These are phyloP conservation scores for Thielaviopsis populi DNA, from an alignment of 2,329 filamentous ascomycete species.

Conservation along the genomic window DNA sequence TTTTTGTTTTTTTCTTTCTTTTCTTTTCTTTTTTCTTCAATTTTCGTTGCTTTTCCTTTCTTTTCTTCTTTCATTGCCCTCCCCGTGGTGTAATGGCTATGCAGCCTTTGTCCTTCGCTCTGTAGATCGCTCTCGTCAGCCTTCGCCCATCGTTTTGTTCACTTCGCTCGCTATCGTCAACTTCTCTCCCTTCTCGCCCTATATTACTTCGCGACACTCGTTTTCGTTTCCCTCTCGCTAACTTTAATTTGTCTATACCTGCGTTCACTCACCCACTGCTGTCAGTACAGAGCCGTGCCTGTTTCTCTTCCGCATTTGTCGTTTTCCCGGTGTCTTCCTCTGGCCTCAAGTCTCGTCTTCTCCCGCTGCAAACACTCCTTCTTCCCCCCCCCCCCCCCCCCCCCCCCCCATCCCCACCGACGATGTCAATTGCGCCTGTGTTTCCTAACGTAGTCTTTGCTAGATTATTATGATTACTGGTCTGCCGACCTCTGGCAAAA, in stretches of 20 bases:
- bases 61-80: background rate
- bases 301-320: background rate
- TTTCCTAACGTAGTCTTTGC: background rate
- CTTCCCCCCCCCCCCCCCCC: no score
- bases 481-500: conserved; percentile 54
- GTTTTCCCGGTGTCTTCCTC: background rate
- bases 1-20: background rate
- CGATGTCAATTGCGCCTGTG: conserved; percentile 3
- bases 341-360: no score
- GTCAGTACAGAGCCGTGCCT: background rate
- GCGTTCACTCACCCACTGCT: background rate
- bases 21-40: background rate
- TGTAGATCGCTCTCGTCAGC: background rate
- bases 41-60: background rate
- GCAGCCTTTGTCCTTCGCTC: background rate
- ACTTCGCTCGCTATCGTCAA: background rate
- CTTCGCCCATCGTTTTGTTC: background rate
- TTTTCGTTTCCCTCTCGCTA: background rate
- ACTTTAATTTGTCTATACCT: background rate
- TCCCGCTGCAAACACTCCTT: no score
- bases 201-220: conserved; percentile 3
- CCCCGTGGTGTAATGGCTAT: background rate
- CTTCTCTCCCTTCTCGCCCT: conserved; percentile 1
- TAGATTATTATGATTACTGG: conserved; percentile 54
- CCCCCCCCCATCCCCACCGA: background rate